Conservation (phyloP, 73 alveolate genomes). For the Paraurostyla sp. region DNA sequence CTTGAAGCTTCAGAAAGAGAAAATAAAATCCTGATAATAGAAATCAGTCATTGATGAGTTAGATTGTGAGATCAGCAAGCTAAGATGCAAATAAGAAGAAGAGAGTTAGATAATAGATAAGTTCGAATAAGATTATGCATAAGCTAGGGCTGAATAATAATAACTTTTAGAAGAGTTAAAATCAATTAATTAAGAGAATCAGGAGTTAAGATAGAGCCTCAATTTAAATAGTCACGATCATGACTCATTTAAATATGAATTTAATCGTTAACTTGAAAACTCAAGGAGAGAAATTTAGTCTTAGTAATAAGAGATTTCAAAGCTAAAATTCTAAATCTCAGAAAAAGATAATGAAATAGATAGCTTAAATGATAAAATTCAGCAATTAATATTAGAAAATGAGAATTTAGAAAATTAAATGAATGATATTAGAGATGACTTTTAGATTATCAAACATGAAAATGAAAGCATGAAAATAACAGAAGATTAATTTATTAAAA, state of each 20-base stretch:
- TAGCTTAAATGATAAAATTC: no score
- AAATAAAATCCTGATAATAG: neutral
- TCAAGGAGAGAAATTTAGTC: no score
- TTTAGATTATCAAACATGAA: neutral
- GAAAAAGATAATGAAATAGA: no score
- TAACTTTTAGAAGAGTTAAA: neutral
- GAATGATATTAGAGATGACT: neutral
- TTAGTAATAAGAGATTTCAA: no score
- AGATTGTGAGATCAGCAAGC: neutral
- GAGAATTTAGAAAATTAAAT: neutral
- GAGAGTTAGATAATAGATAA: neutral
- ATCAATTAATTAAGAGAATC: neutral
- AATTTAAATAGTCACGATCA: neutral
- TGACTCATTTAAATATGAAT: neutral
- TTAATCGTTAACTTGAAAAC: no score
- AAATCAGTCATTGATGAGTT: neutral
- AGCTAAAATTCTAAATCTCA: no score
- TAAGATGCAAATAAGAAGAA: neutral
- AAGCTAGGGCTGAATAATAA: neutral
- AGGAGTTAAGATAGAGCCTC: neutral
- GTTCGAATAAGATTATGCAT: neutral
- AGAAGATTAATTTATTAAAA: neutral
- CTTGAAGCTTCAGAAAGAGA: neutral
- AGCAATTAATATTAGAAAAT: no score
- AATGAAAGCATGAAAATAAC: neutral